These are phyloP conservation scores for Novakomyces olei DNA, from an alignment of 805 yeast genomes.

Conservation along the genomic window DNA sequence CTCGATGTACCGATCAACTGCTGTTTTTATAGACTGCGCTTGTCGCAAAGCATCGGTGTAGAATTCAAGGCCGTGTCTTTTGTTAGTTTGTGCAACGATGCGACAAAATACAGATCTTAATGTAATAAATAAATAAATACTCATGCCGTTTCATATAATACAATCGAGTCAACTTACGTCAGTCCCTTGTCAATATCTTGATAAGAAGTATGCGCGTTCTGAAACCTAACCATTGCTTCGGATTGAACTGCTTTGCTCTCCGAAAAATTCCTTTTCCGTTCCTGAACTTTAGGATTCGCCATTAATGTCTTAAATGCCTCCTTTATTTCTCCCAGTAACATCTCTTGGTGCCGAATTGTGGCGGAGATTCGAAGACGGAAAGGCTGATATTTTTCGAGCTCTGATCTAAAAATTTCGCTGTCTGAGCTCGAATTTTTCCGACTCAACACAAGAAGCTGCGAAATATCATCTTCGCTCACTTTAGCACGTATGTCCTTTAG, in stretches of 20 bases:
- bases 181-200: constrained; percentile 34
- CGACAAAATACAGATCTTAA: too few relatives aligned
- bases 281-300: constrained; percentile 24
- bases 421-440: constrained; percentile 36
- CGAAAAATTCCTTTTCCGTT: constrained; percentile 16
- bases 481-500: constrained; percentile 43
- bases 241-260: constrained; percentile 19
- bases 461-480: constrained; percentile 54
- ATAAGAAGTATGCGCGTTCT: constrained; percentile 36
- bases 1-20: too few relatives aligned
- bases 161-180: constrained; percentile 39
- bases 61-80: too few relatives aligned
- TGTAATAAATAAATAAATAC: too few relatives aligned
- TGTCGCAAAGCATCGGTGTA: too few relatives aligned
- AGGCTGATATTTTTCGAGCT: constrained; percentile 53
- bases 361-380: constrained; percentile 44
- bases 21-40: too few relatives aligned
- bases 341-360: constrained; percentile 42
- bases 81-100: too few relatives aligned
- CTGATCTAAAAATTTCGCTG: constrained; percentile 37
- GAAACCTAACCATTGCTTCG: too few relatives aligned
- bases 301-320: constrained; percentile 25
- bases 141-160: too few relatives aligned
- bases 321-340: constrained; percentile 4
- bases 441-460: constrained; percentile 47